A percentile compares a stretch with the other conserved stretches of the same genome.
These are phyloP conservation scores for Selaginella moellendorffii DNA, from an alignment of 75 land plant species.

Conservation along the genomic window DNA sequence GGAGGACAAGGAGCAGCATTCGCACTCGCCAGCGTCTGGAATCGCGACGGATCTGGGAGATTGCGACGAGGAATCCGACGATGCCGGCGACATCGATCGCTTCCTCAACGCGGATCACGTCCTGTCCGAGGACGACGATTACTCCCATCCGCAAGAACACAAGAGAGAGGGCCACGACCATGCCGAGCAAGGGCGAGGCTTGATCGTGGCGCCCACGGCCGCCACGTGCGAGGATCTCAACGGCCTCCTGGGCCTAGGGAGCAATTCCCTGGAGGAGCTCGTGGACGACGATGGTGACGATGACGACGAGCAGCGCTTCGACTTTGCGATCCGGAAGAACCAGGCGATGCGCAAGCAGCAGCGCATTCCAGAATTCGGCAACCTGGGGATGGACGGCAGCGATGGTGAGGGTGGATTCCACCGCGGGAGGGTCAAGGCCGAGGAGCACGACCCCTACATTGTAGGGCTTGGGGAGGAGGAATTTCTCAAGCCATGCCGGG, in stretches of 20 bases:
- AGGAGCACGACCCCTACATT: too few relatives aligned
- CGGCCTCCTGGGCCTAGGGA: background rate
- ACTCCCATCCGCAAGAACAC: too few relatives aligned
- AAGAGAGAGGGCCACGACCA: background rate
- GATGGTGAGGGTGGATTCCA: background rate
- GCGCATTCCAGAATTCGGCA: background rate
- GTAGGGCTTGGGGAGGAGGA: too few relatives aligned
- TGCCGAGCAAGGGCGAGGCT: background rate
- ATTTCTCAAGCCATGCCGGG: background rate
- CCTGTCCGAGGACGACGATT: too few relatives aligned
- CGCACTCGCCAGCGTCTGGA: background rate
- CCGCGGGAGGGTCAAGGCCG: background rate
- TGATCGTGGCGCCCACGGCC: background rate
- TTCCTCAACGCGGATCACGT: background rate
- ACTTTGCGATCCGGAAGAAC: background rate
- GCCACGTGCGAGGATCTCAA: conserved; percentile 1
- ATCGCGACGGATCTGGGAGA: background rate
- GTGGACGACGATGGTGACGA: too few relatives aligned
- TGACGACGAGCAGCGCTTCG: background rate
- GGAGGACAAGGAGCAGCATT: too few relatives aligned
- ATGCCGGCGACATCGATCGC: background rate
- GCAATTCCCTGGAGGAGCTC: background rate
- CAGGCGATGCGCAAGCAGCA: too few relatives aligned
- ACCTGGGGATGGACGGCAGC: background rate
- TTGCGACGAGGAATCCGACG: background rate